phyloP scores from a whole-genome alignment of 176 grass and related monocot species.

The Carex cristatella region DNA sequence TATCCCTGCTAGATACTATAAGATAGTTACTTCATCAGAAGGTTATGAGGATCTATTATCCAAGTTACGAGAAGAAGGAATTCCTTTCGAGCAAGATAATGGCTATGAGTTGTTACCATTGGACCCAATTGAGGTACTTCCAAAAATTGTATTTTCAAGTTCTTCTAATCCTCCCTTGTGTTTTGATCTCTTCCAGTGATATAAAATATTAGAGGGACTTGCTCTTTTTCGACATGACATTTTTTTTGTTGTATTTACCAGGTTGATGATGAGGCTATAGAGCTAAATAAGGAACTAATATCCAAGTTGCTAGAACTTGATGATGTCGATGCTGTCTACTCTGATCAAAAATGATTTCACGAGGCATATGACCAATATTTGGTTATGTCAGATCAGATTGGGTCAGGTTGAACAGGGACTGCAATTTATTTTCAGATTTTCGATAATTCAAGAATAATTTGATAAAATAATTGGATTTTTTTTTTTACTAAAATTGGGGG shows the following conservation, averaged over 20 bases:
- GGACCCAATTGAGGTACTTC: constrained; percentile 66
- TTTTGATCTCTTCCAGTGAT: background rate
- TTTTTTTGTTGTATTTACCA: constrained; percentile 9
- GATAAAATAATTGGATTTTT: background rate
- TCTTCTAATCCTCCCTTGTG: background rate
- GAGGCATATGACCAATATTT: background rate
- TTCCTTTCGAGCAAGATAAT: constrained; percentile 77
- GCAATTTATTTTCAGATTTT: background rate
- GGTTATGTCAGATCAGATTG: constrained; percentile 5
- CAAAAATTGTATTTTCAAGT: constrained; percentile 3
- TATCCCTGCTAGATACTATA: constrained; percentile 60
- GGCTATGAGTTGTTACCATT: constrained; percentile 79
- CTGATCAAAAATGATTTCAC: constrained; percentile 63
- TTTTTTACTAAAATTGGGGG: no score
- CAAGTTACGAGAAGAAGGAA: constrained; percentile 81
- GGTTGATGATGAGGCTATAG: constrained; percentile 88
- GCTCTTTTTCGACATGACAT: background rate
- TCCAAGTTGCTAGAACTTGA: constrained; percentile 86
- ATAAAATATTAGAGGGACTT: background rate
- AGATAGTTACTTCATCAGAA: constrained; percentile 90
- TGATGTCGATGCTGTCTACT: constrained; percentile 93
- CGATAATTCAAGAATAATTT: background rate
- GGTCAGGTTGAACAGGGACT: background rate
- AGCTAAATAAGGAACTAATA: constrained; percentile 86
- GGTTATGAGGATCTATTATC: constrained; percentile 64